Percentiles rank a stretch among this genome's conserved stretches.
These are phyloP conservation scores for Aaosphaeria pasadenensis DNA, from an alignment of 2,329 filamentous ascomycete species.

Conservation along the genomic window DNA sequence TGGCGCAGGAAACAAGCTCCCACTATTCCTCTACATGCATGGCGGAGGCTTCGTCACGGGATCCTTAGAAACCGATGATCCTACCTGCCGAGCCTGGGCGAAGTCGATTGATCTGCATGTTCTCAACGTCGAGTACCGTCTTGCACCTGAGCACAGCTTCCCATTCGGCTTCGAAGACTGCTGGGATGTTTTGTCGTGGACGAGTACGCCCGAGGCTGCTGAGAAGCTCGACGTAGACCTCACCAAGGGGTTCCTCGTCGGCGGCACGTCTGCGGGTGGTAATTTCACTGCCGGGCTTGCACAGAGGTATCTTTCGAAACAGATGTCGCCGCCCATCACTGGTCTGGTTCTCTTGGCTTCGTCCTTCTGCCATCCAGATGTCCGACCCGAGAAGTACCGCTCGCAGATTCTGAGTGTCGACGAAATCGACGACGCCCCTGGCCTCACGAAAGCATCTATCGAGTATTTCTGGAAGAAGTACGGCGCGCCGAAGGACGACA, in stretches of 20 bases:
- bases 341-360: constrained; percentile 7
- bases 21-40: constrained; percentile 7
- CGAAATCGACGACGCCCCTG: constrained; percentile 8
- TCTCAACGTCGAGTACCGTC: constrained; percentile 7
- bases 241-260: constrained; percentile 4
- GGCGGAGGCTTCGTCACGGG: constrained; percentile 8
- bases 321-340: constrained; percentile 1
- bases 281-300: constrained; percentile 7
- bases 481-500: constrained; percentile 3
- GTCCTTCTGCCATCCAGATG: constrained; percentile 3
- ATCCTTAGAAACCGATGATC: constrained; percentile 5
- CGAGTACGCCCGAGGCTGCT: background rate
- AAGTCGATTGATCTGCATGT: constrained; percentile 1
- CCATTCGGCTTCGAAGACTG: constrained; percentile 8
- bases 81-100: constrained; percentile 3
- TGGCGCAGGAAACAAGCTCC: background rate
- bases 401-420: constrained; percentile 4
- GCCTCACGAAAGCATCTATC: constrained; percentile 5
- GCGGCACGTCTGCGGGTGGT: constrained; percentile 8
- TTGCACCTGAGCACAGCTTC: constrained; percentile 8
- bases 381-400: constrained; percentile 1
- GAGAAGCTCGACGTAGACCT: background rate
- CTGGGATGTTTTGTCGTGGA: constrained; percentile 4
- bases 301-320: constrained; percentile 1
- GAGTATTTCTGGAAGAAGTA: constrained; percentile 8